Evolutionary conservation across 306 rosid genomes (phyloP), one percentile per base, ranked within the genome.

Genomic region (Myrica gale): DNA sequence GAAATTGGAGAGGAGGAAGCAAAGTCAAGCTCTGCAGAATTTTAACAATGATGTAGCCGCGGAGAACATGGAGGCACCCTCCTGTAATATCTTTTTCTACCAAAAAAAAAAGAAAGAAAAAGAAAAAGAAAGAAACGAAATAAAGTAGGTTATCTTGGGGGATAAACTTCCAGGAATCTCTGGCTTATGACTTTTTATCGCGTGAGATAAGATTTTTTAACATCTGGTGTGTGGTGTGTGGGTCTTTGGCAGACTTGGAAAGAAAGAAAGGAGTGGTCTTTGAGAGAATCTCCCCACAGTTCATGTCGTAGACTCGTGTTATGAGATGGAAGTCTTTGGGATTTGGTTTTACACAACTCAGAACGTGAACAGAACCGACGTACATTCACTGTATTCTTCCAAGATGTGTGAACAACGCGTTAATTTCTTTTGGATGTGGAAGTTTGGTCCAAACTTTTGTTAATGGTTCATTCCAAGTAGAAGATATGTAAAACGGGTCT

Each of bases 1-100:
- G 3, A n/a, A 9, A 9, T 26, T 9, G 17, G 4, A 41, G 48
- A 32, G 46, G 73, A 26, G 6, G 80, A 74, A 51, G 32, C 32
- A 20, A 77, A 78, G 81, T 85, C 79, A 83, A 82, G 63, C 20
- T 75, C 78, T 58, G 71, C 74, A 46, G 47, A 78, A 71, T 61
- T 21, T 26, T 26, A 2, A 45, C 16, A 32, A 16, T 47, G 39
- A 58, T 45, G 46, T 52, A 2, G 15, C 9, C 48, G 53, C 58
- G 61, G 51, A 42, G 62, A 50, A 4, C 9, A 41, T 1, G 6
- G 5, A 45, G 32, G 73, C 69, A 7, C 2, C n/a, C 57, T 50
- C 13, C 46, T 55, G 50, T 42, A 26, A 26, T 26, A 42, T 75
- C 60, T 63, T 48, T 74, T 66, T 58, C 63, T 58, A 11, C 61